Conservation (phyloP, 2,329 filamentous ascomycete species). For the Fusarium sp. region DNA sequence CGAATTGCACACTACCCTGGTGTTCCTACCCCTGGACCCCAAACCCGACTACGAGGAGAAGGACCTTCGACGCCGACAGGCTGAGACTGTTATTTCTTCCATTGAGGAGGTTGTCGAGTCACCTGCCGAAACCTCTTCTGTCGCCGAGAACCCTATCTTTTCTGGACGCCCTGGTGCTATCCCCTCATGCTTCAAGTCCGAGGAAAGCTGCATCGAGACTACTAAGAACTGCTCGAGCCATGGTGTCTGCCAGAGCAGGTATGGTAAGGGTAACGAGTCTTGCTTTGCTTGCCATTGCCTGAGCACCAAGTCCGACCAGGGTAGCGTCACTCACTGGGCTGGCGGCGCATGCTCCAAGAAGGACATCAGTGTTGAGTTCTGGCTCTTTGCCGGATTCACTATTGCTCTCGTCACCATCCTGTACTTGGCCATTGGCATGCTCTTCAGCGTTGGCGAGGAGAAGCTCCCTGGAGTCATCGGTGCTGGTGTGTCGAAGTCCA, state of each 20-base stretch:
- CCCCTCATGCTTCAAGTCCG: slow-evolving; percentile 79
- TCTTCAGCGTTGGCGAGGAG: slow-evolving; percentile 87
- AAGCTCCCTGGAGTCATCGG: slow-evolving; percentile 94
- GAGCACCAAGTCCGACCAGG: slow-evolving; percentile 66
- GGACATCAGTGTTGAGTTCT: slow-evolving; percentile 90
- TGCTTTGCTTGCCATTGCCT: slow-evolving; percentile 87
- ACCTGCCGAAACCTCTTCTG: slow-evolving; percentile 43
- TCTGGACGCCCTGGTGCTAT: slow-evolving; percentile 60
- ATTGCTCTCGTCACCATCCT: slow-evolving; percentile 77
- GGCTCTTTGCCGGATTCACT: slow-evolving; percentile 82
- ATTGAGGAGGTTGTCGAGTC: slow-evolving; percentile 48
- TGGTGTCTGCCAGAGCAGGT: slow-evolving; percentile 80
- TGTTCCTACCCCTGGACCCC: slow-evolving; percentile 66
- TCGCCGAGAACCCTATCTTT: slow-evolving; percentile 51
- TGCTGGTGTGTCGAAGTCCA: slow-evolving; percentile 87
- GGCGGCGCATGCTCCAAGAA: slow-evolving; percentile 90
- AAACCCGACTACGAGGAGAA: slow-evolving; percentile 52
- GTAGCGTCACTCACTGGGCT: slow-evolving; percentile 81
- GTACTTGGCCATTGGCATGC: slow-evolving; percentile 77
- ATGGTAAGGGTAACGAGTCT: slow-evolving; percentile 59
- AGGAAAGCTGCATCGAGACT: slow-evolving; percentile 73
- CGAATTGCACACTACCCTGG: slow-evolving; percentile 67
- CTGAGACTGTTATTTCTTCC: slow-evolving; percentile 61
- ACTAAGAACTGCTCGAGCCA: slow-evolving; percentile 88
- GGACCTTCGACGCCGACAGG: slow-evolving; percentile 63